phyloP scores from a whole-genome alignment of 176 grass and related monocot species.

The Oryza coarctata region DNA sequence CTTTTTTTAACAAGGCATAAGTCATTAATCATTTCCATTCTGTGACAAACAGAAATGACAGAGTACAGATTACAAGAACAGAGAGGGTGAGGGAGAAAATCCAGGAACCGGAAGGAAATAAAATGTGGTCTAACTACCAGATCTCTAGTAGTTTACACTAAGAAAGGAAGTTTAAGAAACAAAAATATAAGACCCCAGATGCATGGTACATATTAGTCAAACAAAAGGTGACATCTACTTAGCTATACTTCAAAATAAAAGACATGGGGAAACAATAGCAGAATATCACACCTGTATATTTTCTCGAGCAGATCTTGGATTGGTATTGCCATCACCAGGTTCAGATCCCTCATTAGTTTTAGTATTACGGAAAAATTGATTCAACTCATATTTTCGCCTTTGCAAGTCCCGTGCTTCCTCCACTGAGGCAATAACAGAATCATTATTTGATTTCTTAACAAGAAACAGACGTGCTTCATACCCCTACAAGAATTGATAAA shows the following conservation, averaged over 20 bases:
- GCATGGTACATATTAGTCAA: not conserved
- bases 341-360: slow-evolving; percentile 54
- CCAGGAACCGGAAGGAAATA: not conserved
- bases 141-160: not conserved
- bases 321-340: slow-evolving; percentile 36
- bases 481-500: slow-evolving; percentile 51
- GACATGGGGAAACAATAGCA: not conserved
- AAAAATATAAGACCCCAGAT: not conserved
- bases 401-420: slow-evolving; percentile 76
- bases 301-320: slow-evolving; percentile 69
- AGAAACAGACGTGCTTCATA: slow-evolving; percentile 82
- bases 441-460: slow-evolving; percentile 82
- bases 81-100: not conserved
- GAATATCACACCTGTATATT: slow-evolving; percentile 67
- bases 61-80: not conserved
- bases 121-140: not conserved
- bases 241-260: slow-evolving; percentile 33
- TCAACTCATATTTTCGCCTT: slow-evolving; percentile 74
- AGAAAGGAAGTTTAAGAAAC: not conserved
- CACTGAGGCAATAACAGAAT: slow-evolving; percentile 69
- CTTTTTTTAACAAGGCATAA: not conserved
- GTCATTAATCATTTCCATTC: not conserved
- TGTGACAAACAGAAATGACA: not conserved
- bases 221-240: not conserved
- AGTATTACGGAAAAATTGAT: slow-evolving; percentile 85